A percentile compares a stretch with the other conserved stretches of the same genome.
These are phyloP conservation scores for Magnaporthiopsis rhizophila DNA, from an alignment of 2,329 filamentous ascomycete genomes.

Conservation along the genomic window DNA sequence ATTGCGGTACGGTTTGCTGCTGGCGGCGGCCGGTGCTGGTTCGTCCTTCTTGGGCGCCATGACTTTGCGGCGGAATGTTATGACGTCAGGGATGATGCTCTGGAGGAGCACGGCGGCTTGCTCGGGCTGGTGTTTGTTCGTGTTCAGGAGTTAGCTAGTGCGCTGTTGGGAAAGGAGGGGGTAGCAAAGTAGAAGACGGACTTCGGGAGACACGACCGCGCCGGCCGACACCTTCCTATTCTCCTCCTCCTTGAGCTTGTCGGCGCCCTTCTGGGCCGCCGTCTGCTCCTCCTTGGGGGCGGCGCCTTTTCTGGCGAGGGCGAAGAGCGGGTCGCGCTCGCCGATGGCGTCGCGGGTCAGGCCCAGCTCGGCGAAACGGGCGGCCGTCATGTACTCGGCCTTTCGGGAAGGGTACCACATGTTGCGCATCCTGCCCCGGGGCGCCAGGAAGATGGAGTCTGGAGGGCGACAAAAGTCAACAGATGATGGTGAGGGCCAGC, in stretches of 20 bases:
- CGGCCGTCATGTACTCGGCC: conserved; percentile 28
- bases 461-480: not conserved
- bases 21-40: not conserved
- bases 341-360: conserved; percentile 19
- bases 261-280: conserved; percentile 5
- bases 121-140: conserved; percentile 20
- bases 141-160: no score
- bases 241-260: conserved; percentile 10
- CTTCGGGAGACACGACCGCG: not conserved
- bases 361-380: conserved; percentile 23
- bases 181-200: not conserved
- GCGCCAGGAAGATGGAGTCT: conserved; percentile 25
- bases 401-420: conserved; percentile 23
- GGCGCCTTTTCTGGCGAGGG: conserved; percentile 4
- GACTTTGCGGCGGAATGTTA: conserved; percentile 30
- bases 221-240: conserved; percentile 3
- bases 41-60: conserved; percentile 16
- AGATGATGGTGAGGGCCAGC: not conserved
- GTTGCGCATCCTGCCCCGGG: conserved; percentile 29
- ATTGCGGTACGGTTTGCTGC: conserved; percentile 14
- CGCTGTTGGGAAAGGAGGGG: not conserved
- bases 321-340: conserved; percentile 22
- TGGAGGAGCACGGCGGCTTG: conserved; percentile 26
- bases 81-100: conserved; percentile 25
- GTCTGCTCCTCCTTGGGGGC: conserved; percentile 6